Evolutionary conservation across 1,284 basidiomycete genomes (phyloP), one percentile per base, ranked within the genome.

Genomic region (Moniliophthora roreri): DNA sequence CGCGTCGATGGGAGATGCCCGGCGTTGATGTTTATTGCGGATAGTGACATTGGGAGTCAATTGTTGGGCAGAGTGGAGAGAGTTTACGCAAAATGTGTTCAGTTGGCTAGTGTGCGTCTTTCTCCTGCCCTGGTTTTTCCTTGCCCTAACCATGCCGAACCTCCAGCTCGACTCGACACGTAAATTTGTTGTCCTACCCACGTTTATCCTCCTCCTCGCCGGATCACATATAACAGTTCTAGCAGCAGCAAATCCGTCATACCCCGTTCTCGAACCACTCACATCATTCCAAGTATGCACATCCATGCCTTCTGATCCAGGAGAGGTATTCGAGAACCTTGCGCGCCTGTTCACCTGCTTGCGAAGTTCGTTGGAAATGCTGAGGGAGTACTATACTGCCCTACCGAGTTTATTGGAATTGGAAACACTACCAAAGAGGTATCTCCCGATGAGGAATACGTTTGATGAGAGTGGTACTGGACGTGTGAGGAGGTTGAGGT

Each of bases 261-360:
- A 10, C 9, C 24, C 44, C 2, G n/a, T 28, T 1, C 10, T 32
- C 21, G 44, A 46, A 32, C 28, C 24, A n/a, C 44, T 46, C 44
- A 46, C 26, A 8, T n/a, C 24, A 46, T 46, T 46, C 24, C 24
- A 28, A 15, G 44, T 46, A 10, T 28, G 44, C 28, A 46, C 44
- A 4, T 28, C 24, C 44, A 46, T 46, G 44, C 44, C 44, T 28
- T 28, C 24, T 15, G 44, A 46, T 46, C 44, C 44, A 8, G 26
- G 44, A 15, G 26, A n/a, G 11, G 44, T 46, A 13, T 46, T 46
- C 26, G 44, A 46, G n/a, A 32, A 32, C 26, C 24, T 46, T 16
- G 44, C 24, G 11, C 26, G 24, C 10, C 44, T 46, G 13, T 46
- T 46, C 18, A 24, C 24, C 9, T 9, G 3, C 28, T 28, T 46